Percentiles rank a stretch among this genome's conserved stretches.
Evolutionary conservation across 176 grass and related monocot species (phyloP).

Genomic region (Echinochloa phyllopogon): DNA sequence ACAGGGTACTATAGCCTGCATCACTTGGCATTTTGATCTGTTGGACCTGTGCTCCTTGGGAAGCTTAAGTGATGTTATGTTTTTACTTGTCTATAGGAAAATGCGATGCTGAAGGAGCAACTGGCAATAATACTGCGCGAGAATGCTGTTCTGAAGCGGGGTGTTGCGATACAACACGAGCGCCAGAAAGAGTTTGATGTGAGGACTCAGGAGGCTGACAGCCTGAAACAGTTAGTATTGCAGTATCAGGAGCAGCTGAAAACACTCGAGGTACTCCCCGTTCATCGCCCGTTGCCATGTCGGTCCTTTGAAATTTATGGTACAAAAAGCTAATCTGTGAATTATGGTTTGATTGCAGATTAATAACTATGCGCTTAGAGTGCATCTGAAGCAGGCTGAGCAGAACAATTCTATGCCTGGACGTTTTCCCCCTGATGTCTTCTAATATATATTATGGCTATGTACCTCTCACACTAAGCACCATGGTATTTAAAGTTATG

Average conservation of each 20-base stretch:
- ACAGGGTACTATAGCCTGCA: conserved; percentile 56
- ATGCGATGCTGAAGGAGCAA: conserved; percentile 66
- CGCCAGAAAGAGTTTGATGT: conserved; percentile 71
- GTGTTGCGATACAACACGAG: conserved; percentile 76
- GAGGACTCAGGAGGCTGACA: conserved; percentile 57
- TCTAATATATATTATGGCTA: conserved; percentile 31
- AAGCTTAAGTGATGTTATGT: neutral
- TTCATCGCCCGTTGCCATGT: neutral
- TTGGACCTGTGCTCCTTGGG: conserved; percentile 3
- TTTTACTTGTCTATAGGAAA: conserved; percentile 60
- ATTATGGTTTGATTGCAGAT: conserved; percentile 39
- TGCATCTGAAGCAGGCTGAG: conserved; percentile 75
- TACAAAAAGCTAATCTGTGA: neutral
- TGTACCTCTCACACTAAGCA: neutral
- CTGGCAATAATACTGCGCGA: conserved; percentile 52
- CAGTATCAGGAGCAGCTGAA: conserved; percentile 74
- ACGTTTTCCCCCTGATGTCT: conserved; percentile 61
- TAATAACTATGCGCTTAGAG: conserved; percentile 66
- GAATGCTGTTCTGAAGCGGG: conserved; percentile 76
- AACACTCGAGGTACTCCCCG: conserved; percentile 62
- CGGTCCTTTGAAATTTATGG: neutral
- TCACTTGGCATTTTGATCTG: conserved; percentile 1
- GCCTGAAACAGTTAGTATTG: conserved; percentile 61
- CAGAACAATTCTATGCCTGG: conserved; percentile 58
- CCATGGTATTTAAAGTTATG: neutral